Evolutionary conservation across 495 filamentous ascomycete species (phyloP).

Genomic region (Astrocystis sublimbata): DNA sequence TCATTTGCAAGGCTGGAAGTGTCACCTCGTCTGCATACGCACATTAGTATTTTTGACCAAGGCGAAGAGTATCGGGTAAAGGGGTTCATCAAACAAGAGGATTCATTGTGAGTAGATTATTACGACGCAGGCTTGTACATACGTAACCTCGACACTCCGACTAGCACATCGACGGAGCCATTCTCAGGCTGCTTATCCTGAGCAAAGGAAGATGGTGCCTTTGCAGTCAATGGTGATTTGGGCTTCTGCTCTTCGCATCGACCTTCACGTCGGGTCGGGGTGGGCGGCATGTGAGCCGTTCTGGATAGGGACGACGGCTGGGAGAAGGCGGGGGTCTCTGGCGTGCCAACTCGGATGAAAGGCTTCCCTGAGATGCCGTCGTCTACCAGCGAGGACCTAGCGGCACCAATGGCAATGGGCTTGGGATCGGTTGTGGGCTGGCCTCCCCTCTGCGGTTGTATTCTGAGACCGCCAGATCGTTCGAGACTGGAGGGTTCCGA

Average conservation of each 20-base stretch:
- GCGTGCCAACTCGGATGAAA: constrained; percentile 43
- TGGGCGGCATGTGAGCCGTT: constrained; percentile 10
- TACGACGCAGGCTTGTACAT: not conserved
- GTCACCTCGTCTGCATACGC: constrained; percentile 45
- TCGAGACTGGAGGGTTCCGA: not conserved
- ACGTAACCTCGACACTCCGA: constrained; percentile 73
- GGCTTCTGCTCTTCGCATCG: constrained; percentile 13
- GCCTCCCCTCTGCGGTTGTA: not conserved
- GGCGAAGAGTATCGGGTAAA: not conserved
- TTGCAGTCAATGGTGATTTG: constrained; percentile 8
- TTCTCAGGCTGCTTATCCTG: constrained; percentile 13
- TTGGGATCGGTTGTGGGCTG: constrained; percentile 7
- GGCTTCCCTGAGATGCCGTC: constrained; percentile 51
- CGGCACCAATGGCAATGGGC: constrained; percentile 18
- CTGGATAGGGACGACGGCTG: constrained; percentile 31
- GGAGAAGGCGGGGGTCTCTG: constrained; percentile 23
- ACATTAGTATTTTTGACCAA: not conserved
- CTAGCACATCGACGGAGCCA: constrained; percentile 59
- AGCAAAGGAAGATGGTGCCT: constrained; percentile 2
- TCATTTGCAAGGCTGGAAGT: constrained; percentile 70
- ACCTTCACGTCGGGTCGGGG: constrained; percentile 17
- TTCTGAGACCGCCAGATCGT: not conserved
- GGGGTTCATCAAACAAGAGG: not conserved
- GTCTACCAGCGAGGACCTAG: constrained; percentile 36
- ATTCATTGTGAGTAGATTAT: not conserved